phyloP scores from a whole-genome alignment of 805 yeast species.

The Kazachstania bromeliacearum region DNA sequence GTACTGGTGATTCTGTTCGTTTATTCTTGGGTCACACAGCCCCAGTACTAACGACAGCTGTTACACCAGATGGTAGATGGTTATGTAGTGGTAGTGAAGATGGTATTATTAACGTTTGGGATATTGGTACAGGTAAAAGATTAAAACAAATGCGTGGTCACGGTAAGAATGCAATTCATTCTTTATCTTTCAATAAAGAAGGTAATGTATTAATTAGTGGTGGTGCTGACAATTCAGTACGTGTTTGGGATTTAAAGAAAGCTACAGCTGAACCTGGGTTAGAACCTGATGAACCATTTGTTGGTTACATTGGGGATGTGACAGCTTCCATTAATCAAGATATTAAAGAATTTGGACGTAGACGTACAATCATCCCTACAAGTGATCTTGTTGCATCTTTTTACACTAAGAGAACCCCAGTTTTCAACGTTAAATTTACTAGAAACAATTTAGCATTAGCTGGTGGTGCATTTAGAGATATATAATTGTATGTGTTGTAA shows the following conservation, averaged over 20 bases:
- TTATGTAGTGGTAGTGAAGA: conserved; percentile 94
- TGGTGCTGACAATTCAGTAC: conserved; percentile 83
- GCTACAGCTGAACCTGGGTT: conserved; percentile 74
- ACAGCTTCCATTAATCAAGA: conserved; percentile 30
- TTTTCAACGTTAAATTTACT: conserved; percentile 86
- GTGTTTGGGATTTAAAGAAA: conserved; percentile 92
- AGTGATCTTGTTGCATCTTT: conserved; percentile 88
- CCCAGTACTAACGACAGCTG: conserved; percentile 77
- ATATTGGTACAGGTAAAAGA: conserved; percentile 81
- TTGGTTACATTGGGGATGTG: conserved; percentile 29
- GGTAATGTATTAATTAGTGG: conserved; percentile 86
- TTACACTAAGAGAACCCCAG: conserved; percentile 89
- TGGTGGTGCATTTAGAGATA: conserved; percentile 72
- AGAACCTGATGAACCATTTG: conserved; percentile 60
- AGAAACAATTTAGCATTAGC: conserved; percentile 85
- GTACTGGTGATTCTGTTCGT: conserved; percentile 80
- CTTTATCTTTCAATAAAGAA: conserved; percentile 75
- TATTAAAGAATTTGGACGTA: conserved; percentile 40
- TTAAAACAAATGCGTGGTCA: conserved; percentile 92
- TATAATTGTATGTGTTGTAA: neutral
- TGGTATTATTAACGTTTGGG: conserved; percentile 83
- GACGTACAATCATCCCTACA: conserved; percentile 69
- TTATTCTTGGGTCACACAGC: conserved; percentile 88
- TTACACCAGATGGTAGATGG: conserved; percentile 96
- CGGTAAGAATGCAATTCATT: conserved; percentile 77